Evolutionary conservation across 2,329 filamentous ascomycete genomes (phyloP).

Genomic region (Ophiocordyceps australis): DNA sequence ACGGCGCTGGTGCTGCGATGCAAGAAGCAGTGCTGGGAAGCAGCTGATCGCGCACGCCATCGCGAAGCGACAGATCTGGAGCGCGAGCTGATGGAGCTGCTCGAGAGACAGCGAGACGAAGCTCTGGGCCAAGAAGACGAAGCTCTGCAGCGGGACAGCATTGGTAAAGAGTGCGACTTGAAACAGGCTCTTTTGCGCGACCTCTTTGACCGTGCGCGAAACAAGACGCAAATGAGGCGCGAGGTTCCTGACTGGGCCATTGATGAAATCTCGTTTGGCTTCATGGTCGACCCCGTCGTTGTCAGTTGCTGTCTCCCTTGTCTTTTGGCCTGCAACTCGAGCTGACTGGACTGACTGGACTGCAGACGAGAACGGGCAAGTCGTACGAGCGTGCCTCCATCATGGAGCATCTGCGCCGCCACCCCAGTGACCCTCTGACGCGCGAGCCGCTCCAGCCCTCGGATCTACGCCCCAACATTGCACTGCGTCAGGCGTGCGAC

Average conservation of each 20-base stretch:
- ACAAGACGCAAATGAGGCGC: constrained; percentile 23
- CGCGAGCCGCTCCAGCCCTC: constrained; percentile 48
- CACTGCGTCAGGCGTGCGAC: constrained; percentile 62
- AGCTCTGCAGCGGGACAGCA: constrained; percentile 24
- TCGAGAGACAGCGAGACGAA: constrained; percentile 27
- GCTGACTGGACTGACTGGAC: constrained; percentile 2
- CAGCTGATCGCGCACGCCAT: constrained; percentile 42
- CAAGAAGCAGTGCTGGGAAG: constrained; percentile 77
- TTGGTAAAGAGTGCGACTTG: constrained; percentile 24
- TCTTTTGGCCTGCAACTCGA: neutral
- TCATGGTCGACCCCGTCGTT: constrained; percentile 55
- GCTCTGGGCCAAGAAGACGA: constrained; percentile 9
- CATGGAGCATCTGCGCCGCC: constrained; percentile 65
- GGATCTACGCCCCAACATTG: constrained; percentile 69
- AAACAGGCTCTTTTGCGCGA: constrained; percentile 25
- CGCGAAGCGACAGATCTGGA: constrained; percentile 40
- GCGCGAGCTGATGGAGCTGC: constrained; percentile 32
- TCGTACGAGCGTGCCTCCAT: constrained; percentile 81
- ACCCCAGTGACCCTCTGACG: constrained; percentile 66
- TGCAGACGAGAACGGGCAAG: constrained; percentile 63
- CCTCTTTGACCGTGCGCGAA: constrained; percentile 33
- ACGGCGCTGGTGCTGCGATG: constrained; percentile 58
- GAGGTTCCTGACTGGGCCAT: constrained; percentile 61
- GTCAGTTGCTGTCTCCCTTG: constrained; percentile 16
- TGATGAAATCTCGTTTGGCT: constrained; percentile 56